Conservation (phyloP, 1,284 basidiomycete genomes). For the Hypsizygus ulmarius region DNA sequence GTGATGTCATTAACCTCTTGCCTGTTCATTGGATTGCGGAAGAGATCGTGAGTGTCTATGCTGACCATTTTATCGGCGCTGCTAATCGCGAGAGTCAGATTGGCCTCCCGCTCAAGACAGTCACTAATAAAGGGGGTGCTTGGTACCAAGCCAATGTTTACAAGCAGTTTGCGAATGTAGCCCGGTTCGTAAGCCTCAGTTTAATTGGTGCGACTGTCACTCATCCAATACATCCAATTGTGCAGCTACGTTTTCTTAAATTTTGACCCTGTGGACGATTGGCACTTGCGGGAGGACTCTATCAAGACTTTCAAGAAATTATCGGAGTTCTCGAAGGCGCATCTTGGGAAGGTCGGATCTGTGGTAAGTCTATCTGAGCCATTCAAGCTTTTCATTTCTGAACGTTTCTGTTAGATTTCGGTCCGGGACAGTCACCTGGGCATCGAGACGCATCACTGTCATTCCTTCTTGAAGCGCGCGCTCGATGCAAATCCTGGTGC, state of each 20-base stretch:
- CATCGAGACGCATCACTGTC: conserved; percentile 20
- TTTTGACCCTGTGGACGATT: conserved; percentile 53
- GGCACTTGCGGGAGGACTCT: conserved; percentile 52
- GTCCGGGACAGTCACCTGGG: conserved; percentile 16
- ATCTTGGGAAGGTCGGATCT: conserved; percentile 30
- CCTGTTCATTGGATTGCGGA: conserved; percentile 67
- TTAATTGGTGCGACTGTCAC: background rate
- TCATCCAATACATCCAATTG: background rate
- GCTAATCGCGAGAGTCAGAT: conserved; percentile 21
- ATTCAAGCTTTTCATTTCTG: background rate
- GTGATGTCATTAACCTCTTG: conserved; percentile 67
- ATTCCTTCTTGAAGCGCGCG: conserved; percentile 27
- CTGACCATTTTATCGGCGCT: background rate
- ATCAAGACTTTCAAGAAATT: conserved; percentile 40
- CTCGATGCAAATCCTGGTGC: conserved; percentile 14
- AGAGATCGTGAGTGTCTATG: conserved; percentile 48
- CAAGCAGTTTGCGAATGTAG: conserved; percentile 51
- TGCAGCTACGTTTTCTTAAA: conserved; percentile 62
- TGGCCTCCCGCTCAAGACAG: conserved; percentile 62
- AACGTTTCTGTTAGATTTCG: conserved; percentile 6
- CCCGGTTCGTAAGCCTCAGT: conserved; percentile 40
- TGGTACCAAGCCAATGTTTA: conserved; percentile 51
- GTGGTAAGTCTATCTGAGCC: conserved; percentile 6
- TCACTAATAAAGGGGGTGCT: conserved; percentile 42
- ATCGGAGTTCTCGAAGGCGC: conserved; percentile 37